Base-by-base conservation (phyloP, 2,329 filamentous ascomycete species). In the Cercospora zeae-maydis region DNA sequence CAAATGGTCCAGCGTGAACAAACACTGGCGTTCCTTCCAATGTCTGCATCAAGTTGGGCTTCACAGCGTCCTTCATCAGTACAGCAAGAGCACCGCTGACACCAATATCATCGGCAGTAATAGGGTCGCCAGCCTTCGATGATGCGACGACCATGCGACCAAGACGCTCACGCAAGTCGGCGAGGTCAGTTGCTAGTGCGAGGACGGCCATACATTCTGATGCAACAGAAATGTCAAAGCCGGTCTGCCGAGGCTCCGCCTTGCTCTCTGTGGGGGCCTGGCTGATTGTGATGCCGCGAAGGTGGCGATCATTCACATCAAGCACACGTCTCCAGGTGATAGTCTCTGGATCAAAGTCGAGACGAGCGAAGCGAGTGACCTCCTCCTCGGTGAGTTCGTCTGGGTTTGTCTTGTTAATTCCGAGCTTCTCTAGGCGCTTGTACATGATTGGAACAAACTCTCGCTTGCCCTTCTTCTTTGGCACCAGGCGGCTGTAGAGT, bases 141-240 rank as follows among this genome's bases (percentile, higher is more conserved):
- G 89, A 93, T 62, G 91, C 95, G 68, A 99, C 88, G 2, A 99
- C 95, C 92, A 99, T 98, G 69, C 90, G 87, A 60, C 95, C 95
- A 31, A 99, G 86, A 63, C 95, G 88, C 78, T 97, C 93, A 63
- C 95, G 87, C 88, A 99, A 90, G 73, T 99, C 95, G 33, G 82
- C 81, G 65, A 98, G 83, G 75, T 88, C 87, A 67, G 92, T 97
- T 80, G 92, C 96, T 69, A 99, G 85, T 9, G 95, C 95, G 61
- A 99, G 86, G 65, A 99, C 96, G 65, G 95, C 95, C 95, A 99
- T 99, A 76, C 92, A 96, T 78, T 98, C 95, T 76, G 91, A 96
- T 45, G 95, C 95, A 31, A 99, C 95, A 0, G 93, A 96, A 69
- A 99, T 99, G 75, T 99, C 95, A 73, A 99, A 99, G 49, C 91